Evolutionary conservation across 202 grass and related monocot species (phyloP).

Genomic region (Setaria italica): DNA sequence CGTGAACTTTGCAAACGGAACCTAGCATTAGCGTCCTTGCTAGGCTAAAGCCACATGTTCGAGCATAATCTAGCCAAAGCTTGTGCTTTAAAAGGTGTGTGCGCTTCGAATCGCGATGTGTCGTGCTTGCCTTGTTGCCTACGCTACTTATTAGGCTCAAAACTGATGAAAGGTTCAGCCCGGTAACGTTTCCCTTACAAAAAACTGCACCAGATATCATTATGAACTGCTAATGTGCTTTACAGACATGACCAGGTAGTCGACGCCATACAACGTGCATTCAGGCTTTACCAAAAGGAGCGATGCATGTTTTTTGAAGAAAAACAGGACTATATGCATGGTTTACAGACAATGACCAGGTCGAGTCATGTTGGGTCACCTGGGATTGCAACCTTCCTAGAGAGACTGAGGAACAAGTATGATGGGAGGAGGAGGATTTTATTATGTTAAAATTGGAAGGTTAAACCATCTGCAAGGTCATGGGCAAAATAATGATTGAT

Average conservation of each 20-base stretch:
- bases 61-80: background rate
- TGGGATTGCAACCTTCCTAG: too few relatives aligned
- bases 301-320: too few relatives aligned
- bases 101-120: background rate
- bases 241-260: background rate
- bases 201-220: background rate
- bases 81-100: background rate
- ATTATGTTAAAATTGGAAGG: too few relatives aligned
- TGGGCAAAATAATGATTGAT: too few relatives aligned
- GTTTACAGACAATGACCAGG: too few relatives aligned
- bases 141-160: background rate
- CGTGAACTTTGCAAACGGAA: too few relatives aligned
- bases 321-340: too few relatives aligned
- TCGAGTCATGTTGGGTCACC: too few relatives aligned
- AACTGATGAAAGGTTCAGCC: background rate
- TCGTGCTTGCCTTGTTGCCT: background rate
- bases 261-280: background rate
- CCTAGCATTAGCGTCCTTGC: too few relatives aligned
- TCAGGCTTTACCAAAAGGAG: background rate
- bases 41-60: background rate
- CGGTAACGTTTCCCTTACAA: background rate
- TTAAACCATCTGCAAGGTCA: too few relatives aligned
- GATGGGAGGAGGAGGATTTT: too few relatives aligned
- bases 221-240: background rate
- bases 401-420: too few relatives aligned